phyloP scores from a whole-genome alignment of 805 yeast genomes.

The Candida silvatica region DNA sequence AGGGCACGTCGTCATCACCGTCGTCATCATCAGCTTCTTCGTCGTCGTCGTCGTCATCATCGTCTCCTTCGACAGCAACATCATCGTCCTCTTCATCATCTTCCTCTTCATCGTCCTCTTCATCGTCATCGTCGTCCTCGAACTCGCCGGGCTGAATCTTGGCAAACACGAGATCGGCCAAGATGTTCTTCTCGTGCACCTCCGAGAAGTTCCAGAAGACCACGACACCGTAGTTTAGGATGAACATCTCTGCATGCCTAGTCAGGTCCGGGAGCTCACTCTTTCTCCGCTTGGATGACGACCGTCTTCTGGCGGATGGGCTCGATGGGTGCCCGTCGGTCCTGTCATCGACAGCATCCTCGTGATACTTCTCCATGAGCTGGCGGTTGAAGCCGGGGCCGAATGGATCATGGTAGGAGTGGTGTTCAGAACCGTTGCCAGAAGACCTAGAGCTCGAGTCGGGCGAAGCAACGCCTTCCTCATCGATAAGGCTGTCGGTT shows the following conservation, averaged over 20 bases:
- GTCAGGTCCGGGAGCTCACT: conserved; percentile 33
- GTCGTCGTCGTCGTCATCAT: conserved; percentile 5
- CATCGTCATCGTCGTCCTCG: conserved; percentile 30
- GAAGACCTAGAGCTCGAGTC: no score
- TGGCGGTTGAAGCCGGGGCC: no score
- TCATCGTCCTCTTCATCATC: conserved; percentile 23
- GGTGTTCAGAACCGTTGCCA: conserved; percentile 3
- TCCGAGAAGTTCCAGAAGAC: conserved; percentile 97
- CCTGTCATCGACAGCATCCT: conserved; percentile 3
- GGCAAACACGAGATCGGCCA: conserved; percentile 86
- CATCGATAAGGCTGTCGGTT: conserved; percentile 20
- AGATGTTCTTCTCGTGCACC: conserved; percentile 82
- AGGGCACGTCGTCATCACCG: conserved; percentile 7
- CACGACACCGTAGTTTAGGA: conserved; percentile 89
- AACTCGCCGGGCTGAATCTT: conserved; percentile 31
- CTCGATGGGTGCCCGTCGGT: background rate
- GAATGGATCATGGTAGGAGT: background rate
- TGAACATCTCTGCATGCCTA: conserved; percentile 80
- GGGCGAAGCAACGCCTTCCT: no score
- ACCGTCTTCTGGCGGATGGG: background rate
- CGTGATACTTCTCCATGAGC: conserved; percentile 1
- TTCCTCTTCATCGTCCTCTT: conserved; percentile 27
- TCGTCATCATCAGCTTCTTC: background rate
- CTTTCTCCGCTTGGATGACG: conserved; percentile 5
- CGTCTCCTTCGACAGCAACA: background rate